Evolutionary conservation across 2,329 filamentous ascomycete genomes (phyloP), one percentile per base, ranked within the genome.

Genomic region (Pochonia chlamydosporia): DNA sequence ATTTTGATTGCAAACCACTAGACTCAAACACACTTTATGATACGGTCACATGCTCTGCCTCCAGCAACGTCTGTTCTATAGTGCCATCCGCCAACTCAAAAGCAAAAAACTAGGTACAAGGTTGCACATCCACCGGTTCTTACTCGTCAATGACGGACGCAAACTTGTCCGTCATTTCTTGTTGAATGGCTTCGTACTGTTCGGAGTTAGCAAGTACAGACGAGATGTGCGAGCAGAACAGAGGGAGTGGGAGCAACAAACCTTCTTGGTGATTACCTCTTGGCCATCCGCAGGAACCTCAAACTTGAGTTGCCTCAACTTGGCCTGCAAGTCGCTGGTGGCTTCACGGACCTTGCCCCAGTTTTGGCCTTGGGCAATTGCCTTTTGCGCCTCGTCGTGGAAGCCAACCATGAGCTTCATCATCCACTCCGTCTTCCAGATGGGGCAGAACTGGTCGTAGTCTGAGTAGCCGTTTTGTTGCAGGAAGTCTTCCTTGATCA

Each of bases 341-440:
- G 87, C 82, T 61, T 99, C 93, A 57, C 92, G 84, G 47, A 99
- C 86, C 80, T 95, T 96, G 64, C 76, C 74, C 93, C 93, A 99
- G 70, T 75, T 85, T 70, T 92, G 87, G 51, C 93, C 93, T 68
- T 96, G 89, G 5, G 87, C 79, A 63, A 99, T 81, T 6, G 89
- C 90, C 81, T 96, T 97, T 68, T 97, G 92, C 21, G 89, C 85
- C 75, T 99, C 93, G 62, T 99, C 95, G 66, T 96, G 89, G 81
- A 92, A 99, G 49, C 85, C 88, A 77, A 99, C 88, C 84, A 99
- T 97, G 54, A 89, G 86, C 81, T 95, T 96, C 93, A 99, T 99
- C 93, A 99, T 97, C 85, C 93, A 99, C 68, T 95, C 87, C 0
- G 93, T 99, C 85, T 99, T 99, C 93, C 93, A 99, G 63, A 99